Evolutionary conservation across 2,329 filamentous ascomycete species (phyloP).

Genomic region (Nemania bipapillata): DNA sequence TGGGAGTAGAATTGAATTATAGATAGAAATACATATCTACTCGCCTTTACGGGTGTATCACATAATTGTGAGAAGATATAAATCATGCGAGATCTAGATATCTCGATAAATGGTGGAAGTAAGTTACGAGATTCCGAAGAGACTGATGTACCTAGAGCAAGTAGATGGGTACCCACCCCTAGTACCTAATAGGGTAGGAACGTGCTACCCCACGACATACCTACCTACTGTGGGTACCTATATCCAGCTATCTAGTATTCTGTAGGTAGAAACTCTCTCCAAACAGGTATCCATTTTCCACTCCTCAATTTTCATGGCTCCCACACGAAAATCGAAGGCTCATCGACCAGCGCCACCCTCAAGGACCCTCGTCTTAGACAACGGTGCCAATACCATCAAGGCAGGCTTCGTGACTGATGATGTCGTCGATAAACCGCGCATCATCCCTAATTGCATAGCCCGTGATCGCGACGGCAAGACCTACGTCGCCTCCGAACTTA

Average conservation of each 20-base stretch:
- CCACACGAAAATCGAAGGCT: constrained; percentile 62
- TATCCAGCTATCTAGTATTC: too few species aligned
- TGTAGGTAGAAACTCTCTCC: too few species aligned
- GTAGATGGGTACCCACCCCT: too few species aligned
- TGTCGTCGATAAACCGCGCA: constrained; percentile 65
- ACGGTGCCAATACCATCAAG: constrained; percentile 91
- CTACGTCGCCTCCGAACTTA: constrained; percentile 82
- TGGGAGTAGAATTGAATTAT: constrained; percentile 26
- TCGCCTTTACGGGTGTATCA: not conserved
- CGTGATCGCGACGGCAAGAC: constrained; percentile 81
- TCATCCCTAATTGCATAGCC: constrained; percentile 89
- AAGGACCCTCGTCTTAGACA: constrained; percentile 87
- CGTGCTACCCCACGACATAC: too few species aligned
- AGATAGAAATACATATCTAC: not conserved
- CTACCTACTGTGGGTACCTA: too few species aligned
- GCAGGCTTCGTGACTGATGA: constrained; percentile 75
- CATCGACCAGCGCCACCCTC: constrained; percentile 64
- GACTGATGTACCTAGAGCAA: too few species aligned
- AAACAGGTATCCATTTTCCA: not conserved
- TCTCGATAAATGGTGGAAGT: too few species aligned
- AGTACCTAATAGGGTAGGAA: too few species aligned
- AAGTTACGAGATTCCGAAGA: too few species aligned
- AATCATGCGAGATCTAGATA: too few species aligned
- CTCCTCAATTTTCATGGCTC: constrained; percentile 43
- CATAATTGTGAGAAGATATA: not conserved